Evolutionary conservation across 31 red algal genomes (phyloP), one percentile per base, ranked within the genome.

Genomic region (Odonthalia washingtoniensis): DNA sequence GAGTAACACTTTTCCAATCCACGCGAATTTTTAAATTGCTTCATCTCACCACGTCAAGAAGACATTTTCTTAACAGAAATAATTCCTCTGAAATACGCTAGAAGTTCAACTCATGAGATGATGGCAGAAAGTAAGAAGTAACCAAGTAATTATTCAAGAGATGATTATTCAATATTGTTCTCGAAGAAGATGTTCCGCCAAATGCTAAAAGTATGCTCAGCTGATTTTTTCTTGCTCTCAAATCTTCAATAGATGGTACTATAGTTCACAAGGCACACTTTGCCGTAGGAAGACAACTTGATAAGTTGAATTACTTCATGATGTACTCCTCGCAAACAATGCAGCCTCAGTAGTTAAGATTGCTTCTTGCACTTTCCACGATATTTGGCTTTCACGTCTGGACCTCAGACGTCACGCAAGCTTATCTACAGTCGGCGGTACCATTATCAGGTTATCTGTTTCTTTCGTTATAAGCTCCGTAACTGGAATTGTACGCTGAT

Each of bases 121-220:
- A 6, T 9, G 42, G 75, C 0, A 68, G 66, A 26, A 76, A 90
- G 42, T 3, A 65, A 36, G 45, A 39, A 3, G 77, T 63, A 30
- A 74, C 75, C 24, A 70, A 41, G 33, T 43, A 82, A 2, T 65
- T 82, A 18, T 32, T 90, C 3, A 46, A 90, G 3, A 45, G 63
- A 0, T 63, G 77, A n/a, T n/a, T n/a, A n/a, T n/a, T n/a, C n/a
- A n/a, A n/a, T n/a, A n/a, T n/a, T n/a, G n/a, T n/a, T n/a, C 21
- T 82, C 77, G 4, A 45, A 17, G 73, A 85, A 57, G 89, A 91
- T 26, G 0, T 91, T 43, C 80, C 80, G 5, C 70, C 33, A 26
- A 80, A 79, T 78, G 80, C 30, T 3, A 91, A 91, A 28, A 38
- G 84, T 31, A 27, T 91, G 17, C 80, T 57, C 24, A 72, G 39